A percentile compares a stretch with the other conserved stretches of the same genome.
These are phyloP conservation scores for Brassica nigra DNA, from an alignment of 345 rosid genomes.

Conservation along the genomic window DNA sequence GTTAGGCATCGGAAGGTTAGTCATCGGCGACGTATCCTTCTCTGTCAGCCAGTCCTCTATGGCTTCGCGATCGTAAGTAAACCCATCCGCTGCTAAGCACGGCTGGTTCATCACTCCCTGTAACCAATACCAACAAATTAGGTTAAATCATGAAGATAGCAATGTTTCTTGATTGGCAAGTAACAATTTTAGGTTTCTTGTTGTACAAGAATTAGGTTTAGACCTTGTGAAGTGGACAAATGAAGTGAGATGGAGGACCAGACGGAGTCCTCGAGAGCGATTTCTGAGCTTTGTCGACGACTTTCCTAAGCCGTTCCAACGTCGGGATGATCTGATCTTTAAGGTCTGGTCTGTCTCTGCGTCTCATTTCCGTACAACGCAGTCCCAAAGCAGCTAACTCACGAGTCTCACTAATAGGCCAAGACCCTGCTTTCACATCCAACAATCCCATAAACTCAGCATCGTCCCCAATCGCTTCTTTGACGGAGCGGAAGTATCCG, in stretches of 20 bases:
- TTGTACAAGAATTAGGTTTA: not conserved
- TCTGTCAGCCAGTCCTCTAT: conserved; percentile 73
- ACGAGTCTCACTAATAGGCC: not conserved
- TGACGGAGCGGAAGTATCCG: too few species aligned
- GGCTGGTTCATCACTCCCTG: conserved; percentile 87
- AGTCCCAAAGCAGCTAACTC: conserved; percentile 1
- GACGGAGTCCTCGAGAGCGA: conserved; percentile 21
- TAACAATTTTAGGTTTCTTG: conserved; percentile 12
- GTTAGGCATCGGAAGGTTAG: conserved; percentile 38
- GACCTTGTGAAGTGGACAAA: conserved; percentile 82
- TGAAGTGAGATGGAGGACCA: conserved; percentile 65
- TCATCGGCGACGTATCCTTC: conserved; percentile 60
- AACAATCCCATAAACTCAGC: not conserved
- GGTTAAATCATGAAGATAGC: not conserved
- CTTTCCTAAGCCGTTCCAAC: conserved; percentile 60
- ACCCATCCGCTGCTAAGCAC: conserved; percentile 88
- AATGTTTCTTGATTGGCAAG: not conserved
- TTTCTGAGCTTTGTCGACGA: conserved; percentile 46
- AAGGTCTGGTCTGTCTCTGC: conserved; percentile 37
- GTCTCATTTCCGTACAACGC: conserved; percentile 34
- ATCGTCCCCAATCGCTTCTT: conserved; percentile 57
- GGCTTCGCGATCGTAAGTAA: conserved; percentile 66
- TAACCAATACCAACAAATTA: not conserved
- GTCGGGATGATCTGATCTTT: conserved; percentile 69
- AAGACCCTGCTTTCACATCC: not conserved